phyloP scores from a whole-genome alignment of 2,329 filamentous ascomycete genomes.

The Penicillium sp. region DNA sequence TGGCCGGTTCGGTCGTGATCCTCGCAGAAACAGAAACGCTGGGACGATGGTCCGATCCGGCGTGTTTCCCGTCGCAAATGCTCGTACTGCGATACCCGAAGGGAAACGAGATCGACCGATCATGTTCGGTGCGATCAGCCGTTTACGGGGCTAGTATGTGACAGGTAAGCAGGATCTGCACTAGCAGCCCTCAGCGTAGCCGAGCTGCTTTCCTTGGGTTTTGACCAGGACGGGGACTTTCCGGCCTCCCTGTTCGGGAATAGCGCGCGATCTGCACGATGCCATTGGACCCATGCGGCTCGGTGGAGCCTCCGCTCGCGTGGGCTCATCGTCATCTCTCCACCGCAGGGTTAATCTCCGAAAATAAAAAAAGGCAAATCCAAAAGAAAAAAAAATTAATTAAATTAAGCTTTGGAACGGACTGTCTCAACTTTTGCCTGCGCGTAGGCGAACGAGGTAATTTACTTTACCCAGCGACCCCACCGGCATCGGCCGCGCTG shows the following conservation, averaged over 20 bases:
- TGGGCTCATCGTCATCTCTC: conserved; percentile 18
- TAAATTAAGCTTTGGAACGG: conserved; percentile 29
- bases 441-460: background rate
- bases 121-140: conserved; percentile 37
- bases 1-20: no score
- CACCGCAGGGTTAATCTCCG: conserved; percentile 21
- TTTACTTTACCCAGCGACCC: background rate
- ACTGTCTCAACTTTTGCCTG: conserved; percentile 21
- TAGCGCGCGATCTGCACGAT: conserved; percentile 7
- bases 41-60: no score
- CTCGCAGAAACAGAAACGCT: no score
- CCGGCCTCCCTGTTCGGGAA: conserved; percentile 21
- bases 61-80: no score
- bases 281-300: conserved; percentile 4
- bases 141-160: conserved; percentile 37
- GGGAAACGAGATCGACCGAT: conserved; percentile 21
- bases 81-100: no score
- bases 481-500: conserved; percentile 1
- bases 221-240: conserved; percentile 20
- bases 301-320: conserved; percentile 7
- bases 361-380: conserved; percentile 1
- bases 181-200: conserved; percentile 18
- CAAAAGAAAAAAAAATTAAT: conserved; percentile 6
- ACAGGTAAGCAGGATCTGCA: conserved; percentile 34
- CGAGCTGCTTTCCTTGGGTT: conserved; percentile 11